These are phyloP conservation scores for Trichodelitschia bisporula DNA, from an alignment of 495 filamentous ascomycete species.

Conservation along the genomic window DNA sequence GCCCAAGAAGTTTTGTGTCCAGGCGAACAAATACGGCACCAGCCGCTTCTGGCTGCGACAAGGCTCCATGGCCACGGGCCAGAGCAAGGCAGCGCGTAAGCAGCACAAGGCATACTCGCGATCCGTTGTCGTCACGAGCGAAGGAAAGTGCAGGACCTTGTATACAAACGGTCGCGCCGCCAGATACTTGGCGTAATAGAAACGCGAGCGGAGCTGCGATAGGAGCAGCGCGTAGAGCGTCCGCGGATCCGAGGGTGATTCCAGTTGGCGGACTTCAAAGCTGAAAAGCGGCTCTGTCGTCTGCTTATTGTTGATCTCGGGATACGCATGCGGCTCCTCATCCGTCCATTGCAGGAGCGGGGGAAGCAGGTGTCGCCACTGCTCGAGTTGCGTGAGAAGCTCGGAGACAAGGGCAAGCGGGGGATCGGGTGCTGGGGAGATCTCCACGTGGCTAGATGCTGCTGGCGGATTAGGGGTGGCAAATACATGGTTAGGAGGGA, in stretches of 20 bases:
- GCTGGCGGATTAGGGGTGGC: too few relatives aligned
- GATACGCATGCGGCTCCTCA: conserved; percentile 20
- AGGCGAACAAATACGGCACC: conserved; percentile 30
- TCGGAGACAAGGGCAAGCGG: conserved; percentile 6
- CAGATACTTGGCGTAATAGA: conserved; percentile 33
- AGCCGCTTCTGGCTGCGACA: conserved; percentile 28
- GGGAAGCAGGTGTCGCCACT: conserved; percentile 30
- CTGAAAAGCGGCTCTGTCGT: not conserved
- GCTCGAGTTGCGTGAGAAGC: conserved; percentile 23
- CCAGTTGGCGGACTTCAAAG: not conserved
- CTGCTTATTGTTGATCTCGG: conserved; percentile 2
- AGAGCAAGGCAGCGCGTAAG: conserved; percentile 24
- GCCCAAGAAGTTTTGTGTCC: conserved; percentile 30
- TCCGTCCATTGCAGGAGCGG: conserved; percentile 27
- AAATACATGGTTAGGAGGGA: too few relatives aligned
- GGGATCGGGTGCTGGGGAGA: too few relatives aligned
- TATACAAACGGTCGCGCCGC: conserved; percentile 33
- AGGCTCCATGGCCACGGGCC: conserved; percentile 32
- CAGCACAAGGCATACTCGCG: conserved; percentile 24
- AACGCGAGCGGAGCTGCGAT: conserved; percentile 28
- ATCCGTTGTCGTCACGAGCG: conserved; percentile 27
- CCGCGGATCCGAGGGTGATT: not conserved
- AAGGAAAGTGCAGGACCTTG: conserved; percentile 32
- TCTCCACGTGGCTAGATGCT: too few relatives aligned
- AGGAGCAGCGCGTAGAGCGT: conserved; percentile 16